A percentile compares a stretch with the other conserved stretches of the same genome.
Evolutionary conservation across 805 yeast genomes (phyloP).

Genomic region (Yamadazyma akitaensis): DNA sequence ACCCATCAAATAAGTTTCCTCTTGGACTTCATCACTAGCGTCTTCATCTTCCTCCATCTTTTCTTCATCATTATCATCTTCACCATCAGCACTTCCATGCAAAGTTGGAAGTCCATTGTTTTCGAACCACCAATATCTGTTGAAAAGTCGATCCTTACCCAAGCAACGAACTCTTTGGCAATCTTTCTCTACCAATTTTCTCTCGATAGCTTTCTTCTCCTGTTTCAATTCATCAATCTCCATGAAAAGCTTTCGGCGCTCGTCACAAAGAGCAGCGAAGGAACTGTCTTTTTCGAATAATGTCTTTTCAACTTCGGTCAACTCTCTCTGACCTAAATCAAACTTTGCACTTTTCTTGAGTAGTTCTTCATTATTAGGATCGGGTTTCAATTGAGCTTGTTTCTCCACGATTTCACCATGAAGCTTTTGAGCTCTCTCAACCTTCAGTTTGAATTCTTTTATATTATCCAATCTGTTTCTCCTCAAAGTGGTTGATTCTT

Average conservation of each 20-base stretch:
- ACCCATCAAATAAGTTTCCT: conserved; percentile 72
- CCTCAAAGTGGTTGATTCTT: conserved; percentile 57
- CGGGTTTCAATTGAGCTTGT: conserved; percentile 4
- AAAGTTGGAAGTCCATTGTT: conserved; percentile 70
- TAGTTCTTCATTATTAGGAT: conserved; percentile 8
- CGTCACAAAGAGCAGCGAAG: conserved; percentile 42
- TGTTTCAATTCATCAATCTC: conserved; percentile 46
- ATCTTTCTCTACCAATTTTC: conserved; percentile 63
- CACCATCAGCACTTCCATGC: conserved; percentile 38
- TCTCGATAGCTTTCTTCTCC: conserved; percentile 55
- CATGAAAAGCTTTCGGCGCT: conserved; percentile 39
- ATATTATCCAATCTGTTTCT: conserved; percentile 64
- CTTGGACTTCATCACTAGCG: conserved; percentile 43
- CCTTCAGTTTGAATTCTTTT: conserved; percentile 52
- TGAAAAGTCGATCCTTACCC: conserved; percentile 81
- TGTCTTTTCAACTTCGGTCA: conserved; percentile 37
- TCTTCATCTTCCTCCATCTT: conserved; percentile 30
- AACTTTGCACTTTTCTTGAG: conserved; percentile 22
- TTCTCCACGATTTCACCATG: conserved; percentile 22
- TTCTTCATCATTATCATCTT: conserved; percentile 36
- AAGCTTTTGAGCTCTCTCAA: conserved; percentile 47
- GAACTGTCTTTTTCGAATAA: conserved; percentile 40
- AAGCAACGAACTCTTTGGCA: conserved; percentile 70
- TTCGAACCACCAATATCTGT: conserved; percentile 96
- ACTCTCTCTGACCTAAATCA: conserved; percentile 33